Conservation (phyloP, 768 basidiomycete species). For the Pulveroboletus frians region DNA sequence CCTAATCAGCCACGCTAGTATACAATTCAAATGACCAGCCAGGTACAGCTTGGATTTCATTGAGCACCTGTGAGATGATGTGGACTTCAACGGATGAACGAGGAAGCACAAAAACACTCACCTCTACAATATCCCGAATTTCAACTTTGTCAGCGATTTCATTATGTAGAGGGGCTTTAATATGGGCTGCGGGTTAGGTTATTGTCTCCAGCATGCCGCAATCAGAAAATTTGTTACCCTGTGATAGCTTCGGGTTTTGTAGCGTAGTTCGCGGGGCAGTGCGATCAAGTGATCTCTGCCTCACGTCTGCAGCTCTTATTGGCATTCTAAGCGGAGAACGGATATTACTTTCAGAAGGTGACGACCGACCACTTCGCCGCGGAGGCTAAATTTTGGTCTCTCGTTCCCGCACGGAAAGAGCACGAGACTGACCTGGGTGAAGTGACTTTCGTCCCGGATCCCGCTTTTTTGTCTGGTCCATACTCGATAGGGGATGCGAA, state of each 20-base stretch:
- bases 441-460: neutral
- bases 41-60: constrained; percentile 44
- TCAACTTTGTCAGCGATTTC: constrained; percentile 7
- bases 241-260: constrained; percentile 3
- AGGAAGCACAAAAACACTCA: constrained; percentile 19
- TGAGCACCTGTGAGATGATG: constrained; percentile 37
- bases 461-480: constrained; percentile 2
- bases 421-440: constrained; percentile 6
- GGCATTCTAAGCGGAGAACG: constrained; percentile 18
- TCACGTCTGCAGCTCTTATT: neutral
- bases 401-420: neutral
- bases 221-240: constrained; percentile 3
- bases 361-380: neutral
- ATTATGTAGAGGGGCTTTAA: neutral
- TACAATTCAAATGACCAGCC: neutral
- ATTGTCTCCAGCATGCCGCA: neutral
- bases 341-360: constrained; percentile 5
- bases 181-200: neutral
- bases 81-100: neutral
- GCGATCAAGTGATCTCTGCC: constrained; percentile 1
- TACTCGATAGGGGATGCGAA: constrained; percentile 28
- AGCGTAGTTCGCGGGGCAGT: neutral
- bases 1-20: constrained; percentile 12
- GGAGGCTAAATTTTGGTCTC: neutral
- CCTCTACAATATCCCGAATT: constrained; percentile 40